Percentiles rank a stretch among this genome's conserved stretches.
phyloP scores from a whole-genome alignment of 2,329 filamentous ascomycete genomes.

The Acarospora socialis region DNA sequence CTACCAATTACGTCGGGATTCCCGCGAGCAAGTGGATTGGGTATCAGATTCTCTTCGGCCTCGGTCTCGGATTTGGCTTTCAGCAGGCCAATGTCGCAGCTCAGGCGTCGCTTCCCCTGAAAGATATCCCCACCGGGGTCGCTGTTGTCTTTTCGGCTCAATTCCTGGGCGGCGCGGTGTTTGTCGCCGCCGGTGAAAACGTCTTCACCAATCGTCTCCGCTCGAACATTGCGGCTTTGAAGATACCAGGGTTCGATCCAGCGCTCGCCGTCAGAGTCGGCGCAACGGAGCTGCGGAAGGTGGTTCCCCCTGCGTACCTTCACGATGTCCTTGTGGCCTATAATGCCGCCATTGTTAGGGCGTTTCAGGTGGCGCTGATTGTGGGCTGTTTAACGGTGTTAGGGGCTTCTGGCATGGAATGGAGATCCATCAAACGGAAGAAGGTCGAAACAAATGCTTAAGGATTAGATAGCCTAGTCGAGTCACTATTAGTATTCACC shows the following conservation, averaged over 20 bases:
- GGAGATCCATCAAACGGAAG: slow-evolving; percentile 6
- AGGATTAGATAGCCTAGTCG: no score
- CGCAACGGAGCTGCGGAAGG: no score
- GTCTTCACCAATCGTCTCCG: slow-evolving; percentile 13
- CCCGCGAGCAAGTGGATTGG: slow-evolving; percentile 16
- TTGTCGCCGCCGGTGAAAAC: slow-evolving; percentile 14
- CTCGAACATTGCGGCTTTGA: background rate
- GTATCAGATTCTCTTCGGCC: slow-evolving; percentile 16
- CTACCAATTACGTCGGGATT: slow-evolving; percentile 13
- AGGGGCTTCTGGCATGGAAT: no score
- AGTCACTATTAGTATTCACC: no score
- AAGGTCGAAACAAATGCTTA: no score
- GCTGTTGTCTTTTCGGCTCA: slow-evolving; percentile 13
- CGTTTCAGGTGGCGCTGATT: no score
- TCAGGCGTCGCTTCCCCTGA: slow-evolving; percentile 11
- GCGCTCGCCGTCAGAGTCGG: no score
- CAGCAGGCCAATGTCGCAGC: slow-evolving; percentile 14
- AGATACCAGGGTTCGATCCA: no score
- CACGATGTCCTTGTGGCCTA: no score
- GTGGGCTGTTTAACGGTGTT: no score
- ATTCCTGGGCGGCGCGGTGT: slow-evolving; percentile 15
- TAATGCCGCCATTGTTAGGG: no score
- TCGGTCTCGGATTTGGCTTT: slow-evolving; percentile 16
- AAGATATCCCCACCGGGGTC: slow-evolving; percentile 14
- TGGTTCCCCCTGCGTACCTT: slow-evolving; percentile 2